Evolutionary conservation across 345 rosid species (phyloP).

Genomic region (Brassica cretica): DNA sequence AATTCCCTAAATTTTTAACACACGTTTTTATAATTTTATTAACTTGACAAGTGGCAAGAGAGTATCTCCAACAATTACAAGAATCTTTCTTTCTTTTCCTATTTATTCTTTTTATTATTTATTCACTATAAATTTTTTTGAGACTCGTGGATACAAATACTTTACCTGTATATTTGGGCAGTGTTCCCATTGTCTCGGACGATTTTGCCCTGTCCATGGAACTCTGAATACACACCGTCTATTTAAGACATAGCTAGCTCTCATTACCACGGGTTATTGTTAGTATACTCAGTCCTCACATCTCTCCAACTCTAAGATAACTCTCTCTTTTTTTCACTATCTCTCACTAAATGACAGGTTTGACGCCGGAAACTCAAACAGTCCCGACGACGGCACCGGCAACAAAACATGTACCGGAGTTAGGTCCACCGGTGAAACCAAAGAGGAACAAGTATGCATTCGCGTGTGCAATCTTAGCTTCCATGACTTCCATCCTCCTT

Average conservation of each 20-base stretch:
- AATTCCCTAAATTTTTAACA: neutral
- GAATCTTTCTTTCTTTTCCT: neutral
- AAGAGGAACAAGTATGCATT: slow-evolving; percentile 64
- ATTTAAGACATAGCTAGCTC: slow-evolving; percentile 22
- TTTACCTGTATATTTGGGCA: neutral
- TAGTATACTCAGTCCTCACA: slow-evolving; percentile 30
- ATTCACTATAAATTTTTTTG: neutral
- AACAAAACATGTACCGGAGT: slow-evolving; percentile 43
- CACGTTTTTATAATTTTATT: neutral
- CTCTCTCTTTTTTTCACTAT: neutral
- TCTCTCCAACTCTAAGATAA: neutral
- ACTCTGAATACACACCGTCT: slow-evolving; percentile 19
- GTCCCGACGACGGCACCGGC: neutral
- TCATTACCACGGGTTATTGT: slow-evolving; percentile 29
- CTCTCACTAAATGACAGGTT: slow-evolving; percentile 11
- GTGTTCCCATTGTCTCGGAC: slow-evolving; percentile 28
- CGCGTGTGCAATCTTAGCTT: slow-evolving; percentile 66
- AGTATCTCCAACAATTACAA: neutral
- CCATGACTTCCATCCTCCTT: slow-evolving; percentile 63
- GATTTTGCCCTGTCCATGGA: slow-evolving; percentile 17
- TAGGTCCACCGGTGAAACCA: slow-evolving; percentile 53
- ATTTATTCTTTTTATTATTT: neutral
- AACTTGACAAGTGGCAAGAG: neutral
- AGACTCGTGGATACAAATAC: neutral
- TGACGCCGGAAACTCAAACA: slow-evolving; percentile 27